Conservation (phyloP, 306 rosid species). For the Sophora flavescens region DNA sequence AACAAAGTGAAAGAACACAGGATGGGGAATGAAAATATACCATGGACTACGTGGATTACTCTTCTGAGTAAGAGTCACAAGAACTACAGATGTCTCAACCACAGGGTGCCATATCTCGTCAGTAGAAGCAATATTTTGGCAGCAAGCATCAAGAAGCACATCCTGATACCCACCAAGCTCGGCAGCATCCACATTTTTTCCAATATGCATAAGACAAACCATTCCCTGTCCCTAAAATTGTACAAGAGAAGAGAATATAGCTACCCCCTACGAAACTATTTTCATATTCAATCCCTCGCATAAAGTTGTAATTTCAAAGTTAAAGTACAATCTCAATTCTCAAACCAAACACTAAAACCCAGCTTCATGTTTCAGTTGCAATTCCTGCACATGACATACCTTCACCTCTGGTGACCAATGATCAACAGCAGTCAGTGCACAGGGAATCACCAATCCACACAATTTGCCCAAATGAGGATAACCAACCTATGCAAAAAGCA, state of each 20-base stretch:
- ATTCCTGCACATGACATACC: slow-evolving; percentile 55
- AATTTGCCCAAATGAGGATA: slow-evolving; percentile 80
- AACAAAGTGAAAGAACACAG: slow-evolving; percentile 24
- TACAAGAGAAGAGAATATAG: neutral
- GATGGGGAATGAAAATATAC: slow-evolving; percentile 53
- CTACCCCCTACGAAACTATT: neutral
- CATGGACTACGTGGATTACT: slow-evolving; percentile 91
- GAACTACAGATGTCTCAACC: slow-evolving; percentile 78
- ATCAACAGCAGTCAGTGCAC: slow-evolving; percentile 84
- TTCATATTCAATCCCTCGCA: slow-evolving; percentile 29
- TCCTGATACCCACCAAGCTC: slow-evolving; percentile 75
- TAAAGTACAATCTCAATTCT: neutral
- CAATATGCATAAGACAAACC: slow-evolving; percentile 71
- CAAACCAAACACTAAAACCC: slow-evolving; percentile 29
- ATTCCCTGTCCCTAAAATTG: slow-evolving; percentile 85
- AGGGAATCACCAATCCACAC: slow-evolving; percentile 82
- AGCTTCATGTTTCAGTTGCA: slow-evolving; percentile 30
- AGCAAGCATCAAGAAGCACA: slow-evolving; percentile 95
- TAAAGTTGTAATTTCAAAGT: neutral
- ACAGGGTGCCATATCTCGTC: slow-evolving; percentile 88
- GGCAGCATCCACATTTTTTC: slow-evolving; percentile 66
- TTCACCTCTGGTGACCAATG: slow-evolving; percentile 96
- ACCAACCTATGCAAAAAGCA: slow-evolving; percentile 64
- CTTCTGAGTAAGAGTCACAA: slow-evolving; percentile 67
- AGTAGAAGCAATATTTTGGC: slow-evolving; percentile 83